Base-by-base conservation (phyloP, 2,329 filamentous ascomycete species). In the Polytolypa hystricis region DNA sequence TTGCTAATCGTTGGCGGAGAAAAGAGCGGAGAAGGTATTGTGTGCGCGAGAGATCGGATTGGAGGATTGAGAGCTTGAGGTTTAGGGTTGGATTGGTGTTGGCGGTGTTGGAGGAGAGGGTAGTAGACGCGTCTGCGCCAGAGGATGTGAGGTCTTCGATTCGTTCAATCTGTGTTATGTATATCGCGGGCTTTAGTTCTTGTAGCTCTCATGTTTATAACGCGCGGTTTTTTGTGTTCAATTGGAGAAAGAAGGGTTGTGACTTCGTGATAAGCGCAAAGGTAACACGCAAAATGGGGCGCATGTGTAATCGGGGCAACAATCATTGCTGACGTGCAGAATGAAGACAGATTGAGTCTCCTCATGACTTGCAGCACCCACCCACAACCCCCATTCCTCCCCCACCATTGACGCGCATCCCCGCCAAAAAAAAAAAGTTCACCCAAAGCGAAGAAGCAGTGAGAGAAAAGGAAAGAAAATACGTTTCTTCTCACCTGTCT, bases 1-100 rank as follows among this genome's bases (percentile, higher is more conserved):
- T 96, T 37, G 83, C 77, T 39, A 96, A 78, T n/a, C 91, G 73
- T 7, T 83, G 79, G 36, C 93, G 73, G 38, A 98, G 62, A 46
- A 89, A 81, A 46, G 82, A 81, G 42, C 91, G 73, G 12, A 96
- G 74, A 15, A 98, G 70, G 54, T 86, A 98, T 64, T 94, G 94
- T 62, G 84, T 93, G 30, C 91, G 73, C 58, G 95, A 87, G 37
- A 98, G 74, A 64, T 98, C 91, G 5, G 93, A 96, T 66, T 98
- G 91, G 37, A 95, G 79, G 43, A 98, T 81, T 33, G 95, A 94
- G 53, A 96, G 78, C 42, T 78, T 77, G 58, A 98, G 94, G 57
- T 94, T 96, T 45, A 84, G 80, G 59, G 83, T 86, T 31, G 87
- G 82, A 52, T 93, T 86, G 76, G 87, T 81, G 9, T 82, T 89